Percentiles rank a stretch among this genome's conserved stretches.
phyloP scores from a whole-genome alignment of 306 rosid species.

The Comarum palustre region DNA sequence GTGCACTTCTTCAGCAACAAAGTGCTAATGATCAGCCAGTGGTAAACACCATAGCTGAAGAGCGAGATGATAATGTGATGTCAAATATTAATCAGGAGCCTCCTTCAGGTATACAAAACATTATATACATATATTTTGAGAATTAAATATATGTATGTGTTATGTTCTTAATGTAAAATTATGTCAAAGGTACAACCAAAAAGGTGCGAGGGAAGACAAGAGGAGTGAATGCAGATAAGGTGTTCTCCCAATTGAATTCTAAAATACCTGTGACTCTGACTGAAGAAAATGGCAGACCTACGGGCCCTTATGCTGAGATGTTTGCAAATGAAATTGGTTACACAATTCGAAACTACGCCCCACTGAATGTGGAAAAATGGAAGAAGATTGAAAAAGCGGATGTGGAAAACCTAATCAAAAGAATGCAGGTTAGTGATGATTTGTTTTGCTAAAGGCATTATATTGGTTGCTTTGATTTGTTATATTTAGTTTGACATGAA shows the following conservation, averaged over 20 bases:
- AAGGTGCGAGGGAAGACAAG: background rate
- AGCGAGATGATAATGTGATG: background rate
- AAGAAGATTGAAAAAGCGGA: background rate
- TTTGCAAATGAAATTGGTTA: background rate
- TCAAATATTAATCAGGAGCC: background rate
- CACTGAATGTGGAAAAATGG: background rate
- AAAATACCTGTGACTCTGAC: background rate
- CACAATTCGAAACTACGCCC: background rate
- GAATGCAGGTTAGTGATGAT: background rate
- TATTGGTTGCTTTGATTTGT: no score
- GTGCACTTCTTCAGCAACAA: background rate
- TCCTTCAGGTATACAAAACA: no score
- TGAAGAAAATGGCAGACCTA: background rate
- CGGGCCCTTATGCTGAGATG: background rate
- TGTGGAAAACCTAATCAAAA: background rate
- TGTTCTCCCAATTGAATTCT: background rate
- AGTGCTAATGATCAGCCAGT: no score
- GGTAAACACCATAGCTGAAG: no score
- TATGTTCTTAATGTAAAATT: background rate
- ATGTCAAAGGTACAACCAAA: background rate
- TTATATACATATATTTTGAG: no score
- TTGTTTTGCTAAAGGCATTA: no score
- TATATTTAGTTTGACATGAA: background rate
- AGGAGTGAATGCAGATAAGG: background rate
- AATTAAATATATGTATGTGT: background rate